These are phyloP conservation scores for Fraxinus americana DNA, from an alignment of 257 asterid species.

Conservation along the genomic window DNA sequence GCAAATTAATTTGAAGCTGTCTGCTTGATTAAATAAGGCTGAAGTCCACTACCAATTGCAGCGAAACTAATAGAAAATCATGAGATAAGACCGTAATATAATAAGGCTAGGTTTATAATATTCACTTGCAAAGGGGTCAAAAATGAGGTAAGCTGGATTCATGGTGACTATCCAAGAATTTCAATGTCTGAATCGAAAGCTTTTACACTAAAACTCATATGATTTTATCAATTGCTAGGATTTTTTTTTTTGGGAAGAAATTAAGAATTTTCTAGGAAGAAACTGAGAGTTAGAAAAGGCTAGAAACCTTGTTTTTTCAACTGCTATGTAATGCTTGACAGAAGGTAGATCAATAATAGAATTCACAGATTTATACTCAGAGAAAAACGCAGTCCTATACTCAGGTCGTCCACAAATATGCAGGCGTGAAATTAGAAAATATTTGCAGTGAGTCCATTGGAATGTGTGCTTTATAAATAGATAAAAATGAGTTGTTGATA, in stretches of 20 bases:
- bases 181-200: not conserved
- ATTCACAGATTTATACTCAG: no score
- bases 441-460: no score
- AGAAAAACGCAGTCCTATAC: no score
- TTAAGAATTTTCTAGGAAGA: not conserved
- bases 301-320: not conserved
- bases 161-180: not conserved
- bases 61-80: not conserved
- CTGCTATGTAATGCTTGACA: not conserved
- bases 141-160: no score
- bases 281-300: not conserved
- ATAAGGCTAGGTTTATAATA: no score
- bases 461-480: no score
- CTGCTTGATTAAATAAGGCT: not conserved
- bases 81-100: no score
- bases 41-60: not conserved
- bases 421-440: no score
- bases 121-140: no score
- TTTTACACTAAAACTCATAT: not conserved
- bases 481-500: no score
- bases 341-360: no score
- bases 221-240: not conserved
- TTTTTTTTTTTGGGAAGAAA: not conserved
- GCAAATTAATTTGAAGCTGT: not conserved
- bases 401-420: no score